Evolutionary conservation across 192 early-diverging fungal species (phyloP).

Genomic region (Geranomyces michiganensis): DNA sequence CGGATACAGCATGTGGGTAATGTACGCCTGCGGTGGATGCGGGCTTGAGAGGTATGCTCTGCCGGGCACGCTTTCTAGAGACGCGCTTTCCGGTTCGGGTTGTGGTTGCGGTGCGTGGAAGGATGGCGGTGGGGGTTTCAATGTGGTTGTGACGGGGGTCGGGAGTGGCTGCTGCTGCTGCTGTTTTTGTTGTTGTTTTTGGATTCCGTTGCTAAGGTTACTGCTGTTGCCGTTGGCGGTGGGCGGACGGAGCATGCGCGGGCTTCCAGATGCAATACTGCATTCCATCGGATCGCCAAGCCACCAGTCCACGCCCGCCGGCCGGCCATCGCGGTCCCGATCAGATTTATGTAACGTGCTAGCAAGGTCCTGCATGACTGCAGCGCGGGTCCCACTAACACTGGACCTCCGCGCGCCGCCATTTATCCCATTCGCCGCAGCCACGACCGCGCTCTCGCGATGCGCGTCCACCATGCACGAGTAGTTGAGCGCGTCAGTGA

Average conservation of each 20-base stretch:
- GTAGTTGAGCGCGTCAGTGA: slow-evolving; percentile 69
- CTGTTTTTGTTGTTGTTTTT: no score
- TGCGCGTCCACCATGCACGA: slow-evolving; percentile 38
- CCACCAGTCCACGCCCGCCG: slow-evolving; percentile 9
- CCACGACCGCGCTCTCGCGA: neutral
- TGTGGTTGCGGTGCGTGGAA: neutral
- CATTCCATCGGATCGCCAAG: neutral
- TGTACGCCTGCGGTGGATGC: slow-evolving; percentile 45
- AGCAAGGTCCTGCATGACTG: neutral
- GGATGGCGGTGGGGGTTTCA: neutral
- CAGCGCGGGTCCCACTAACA: neutral
- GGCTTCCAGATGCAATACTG: neutral
- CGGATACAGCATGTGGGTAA: slow-evolving; percentile 52
- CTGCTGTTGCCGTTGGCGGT: neutral
- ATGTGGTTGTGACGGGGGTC: neutral
- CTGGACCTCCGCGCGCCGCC: neutral
- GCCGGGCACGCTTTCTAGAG: slow-evolving; percentile 15
- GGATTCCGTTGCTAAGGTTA: neutral
- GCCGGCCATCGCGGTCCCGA: slow-evolving; percentile 15
- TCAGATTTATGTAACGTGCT: neutral
- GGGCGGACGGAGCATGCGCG: neutral
- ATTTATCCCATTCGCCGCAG: neutral
- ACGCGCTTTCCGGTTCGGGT: neutral
- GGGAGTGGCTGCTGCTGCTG: no score
- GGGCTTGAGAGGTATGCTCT: slow-evolving; percentile 38